phyloP scores from a whole-genome alignment of 805 yeast species.

The Candida broadrunensis region DNA sequence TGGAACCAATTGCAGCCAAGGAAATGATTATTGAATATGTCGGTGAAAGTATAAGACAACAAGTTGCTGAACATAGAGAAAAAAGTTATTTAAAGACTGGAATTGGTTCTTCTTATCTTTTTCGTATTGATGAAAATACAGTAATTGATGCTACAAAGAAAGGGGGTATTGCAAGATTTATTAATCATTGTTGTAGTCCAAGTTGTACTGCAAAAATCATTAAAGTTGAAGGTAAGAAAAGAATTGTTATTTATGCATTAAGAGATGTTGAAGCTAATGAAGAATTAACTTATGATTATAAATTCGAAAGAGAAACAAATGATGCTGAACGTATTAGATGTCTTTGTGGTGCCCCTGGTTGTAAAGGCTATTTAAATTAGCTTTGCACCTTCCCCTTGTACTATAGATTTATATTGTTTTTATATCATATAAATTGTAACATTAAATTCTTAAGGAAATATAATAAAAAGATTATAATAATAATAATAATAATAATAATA shows the following conservation, averaged over 20 bases:
- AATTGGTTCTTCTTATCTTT: slow-evolving; percentile 90
- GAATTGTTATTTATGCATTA: slow-evolving; percentile 92
- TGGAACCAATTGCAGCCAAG: slow-evolving; percentile 91
- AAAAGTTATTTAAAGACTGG: slow-evolving; percentile 83
- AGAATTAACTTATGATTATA: slow-evolving; percentile 94
- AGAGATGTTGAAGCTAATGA: slow-evolving; percentile 85
- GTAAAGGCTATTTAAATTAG: slow-evolving; percentile 86
- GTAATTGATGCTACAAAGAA: slow-evolving; percentile 96
- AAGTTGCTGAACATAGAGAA: slow-evolving; percentile 91
- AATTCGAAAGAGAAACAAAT: slow-evolving; percentile 87
- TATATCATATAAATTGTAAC: too few relatives aligned
- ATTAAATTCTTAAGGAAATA: too few relatives aligned
- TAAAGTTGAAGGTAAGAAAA: slow-evolving; percentile 87
- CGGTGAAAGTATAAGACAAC: slow-evolving; percentile 91
- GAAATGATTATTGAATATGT: slow-evolving; percentile 98
- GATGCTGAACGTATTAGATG: slow-evolving; percentile 87
- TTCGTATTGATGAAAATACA: slow-evolving; percentile 88
- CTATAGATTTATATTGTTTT: too few relatives aligned
- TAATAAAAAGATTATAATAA: too few relatives aligned
- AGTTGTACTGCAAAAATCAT: slow-evolving; percentile 96
- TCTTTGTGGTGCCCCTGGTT: slow-evolving; percentile 91
- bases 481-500: too few relatives aligned
- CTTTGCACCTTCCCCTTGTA: too few relatives aligned
- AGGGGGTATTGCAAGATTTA: slow-evolving; percentile 96
- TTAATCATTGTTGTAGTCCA: slow-evolving; percentile 96